Base-by-base conservation (phyloP, 371 early-diverging fungal species). In the Mortierella sp. region DNA sequence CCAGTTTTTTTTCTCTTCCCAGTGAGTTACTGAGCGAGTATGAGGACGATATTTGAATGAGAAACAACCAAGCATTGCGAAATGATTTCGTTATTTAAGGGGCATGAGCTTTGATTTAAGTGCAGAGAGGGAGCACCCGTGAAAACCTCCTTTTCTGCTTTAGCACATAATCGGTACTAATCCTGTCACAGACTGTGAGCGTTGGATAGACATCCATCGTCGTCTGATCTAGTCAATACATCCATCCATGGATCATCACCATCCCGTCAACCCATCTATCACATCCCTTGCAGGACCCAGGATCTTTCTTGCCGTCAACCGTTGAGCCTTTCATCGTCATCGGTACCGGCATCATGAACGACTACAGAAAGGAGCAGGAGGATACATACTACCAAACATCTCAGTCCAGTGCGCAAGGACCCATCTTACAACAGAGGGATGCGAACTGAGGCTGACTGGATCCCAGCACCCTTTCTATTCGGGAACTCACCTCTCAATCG, bases 91-190 rank as follows among this genome's bases (percentile, higher is more conserved):
- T 5, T 4, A 8, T 12, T 68, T 68, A 68, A 68, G 68, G 68
- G 68, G 68, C 68, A 11, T 1, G 21, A 10, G 10, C 11, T 21
- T 18, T 68, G 18, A 46, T 49, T 65, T 68, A 48, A 27, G n/a
- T 49, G 68, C 21, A 5, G 6, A 11, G 18, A 18, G 46, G 51
- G 21, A 41, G 29, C 29, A 38, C 49, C 51, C 18, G 65, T 48
- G 29, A 46, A 29, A 75, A 49, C 46, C 68, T 65, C 68, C 75
- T 75, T 75, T 74, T 71, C 51, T 58, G 74, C 74, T 74, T 74
- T 74, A 55, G 58, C 58, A 43, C 38, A 58, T 74, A 44, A 35
- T 74, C 74, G 74, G 74, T 65, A 76, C 68, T 21, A 56, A n/a
- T 16, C 27, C 56, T 24, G 24, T 56, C 27, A 56, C 56, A 24